Evolutionary conservation across 306 rosid species (phyloP).

Genomic region (Malus fusca): DNA sequence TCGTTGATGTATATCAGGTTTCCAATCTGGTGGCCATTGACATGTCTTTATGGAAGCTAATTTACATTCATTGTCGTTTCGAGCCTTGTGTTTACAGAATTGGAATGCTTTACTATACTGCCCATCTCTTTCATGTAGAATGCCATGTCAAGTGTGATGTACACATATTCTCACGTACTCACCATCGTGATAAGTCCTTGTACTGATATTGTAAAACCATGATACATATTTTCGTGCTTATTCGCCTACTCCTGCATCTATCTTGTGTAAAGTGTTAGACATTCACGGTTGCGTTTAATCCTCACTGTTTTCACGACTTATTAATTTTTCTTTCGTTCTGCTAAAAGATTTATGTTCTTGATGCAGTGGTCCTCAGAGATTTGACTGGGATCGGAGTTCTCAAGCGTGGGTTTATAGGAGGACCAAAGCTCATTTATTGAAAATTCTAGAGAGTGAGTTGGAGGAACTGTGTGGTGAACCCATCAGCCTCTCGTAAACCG

Average conservation of each 20-base stretch:
- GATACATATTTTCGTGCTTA: background rate
- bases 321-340: background rate
- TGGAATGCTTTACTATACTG: background rate
- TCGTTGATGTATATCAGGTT: background rate
- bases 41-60: background rate
- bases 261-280: background rate
- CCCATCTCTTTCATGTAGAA: background rate
- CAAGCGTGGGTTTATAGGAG: slow-evolving; percentile 81
- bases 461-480: slow-evolving; percentile 63
- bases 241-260: background rate
- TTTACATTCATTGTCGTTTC: background rate
- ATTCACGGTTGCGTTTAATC: background rate
- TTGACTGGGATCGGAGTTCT: slow-evolving; percentile 72
- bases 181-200: background rate
- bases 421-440: slow-evolving; percentile 45
- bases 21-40: background rate
- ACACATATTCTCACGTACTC: background rate
- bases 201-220: background rate
- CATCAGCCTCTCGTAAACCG: slow-evolving; percentile 41
- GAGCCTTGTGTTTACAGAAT: background rate
- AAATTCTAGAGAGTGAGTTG: slow-evolving; percentile 55
- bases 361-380: slow-evolving; percentile 83
- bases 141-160: background rate
- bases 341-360: slow-evolving; percentile 11
- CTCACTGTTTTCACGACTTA: background rate